Conservation (phyloP, 768 basidiomycete genomes). For the Lactarius trivialis region DNA sequence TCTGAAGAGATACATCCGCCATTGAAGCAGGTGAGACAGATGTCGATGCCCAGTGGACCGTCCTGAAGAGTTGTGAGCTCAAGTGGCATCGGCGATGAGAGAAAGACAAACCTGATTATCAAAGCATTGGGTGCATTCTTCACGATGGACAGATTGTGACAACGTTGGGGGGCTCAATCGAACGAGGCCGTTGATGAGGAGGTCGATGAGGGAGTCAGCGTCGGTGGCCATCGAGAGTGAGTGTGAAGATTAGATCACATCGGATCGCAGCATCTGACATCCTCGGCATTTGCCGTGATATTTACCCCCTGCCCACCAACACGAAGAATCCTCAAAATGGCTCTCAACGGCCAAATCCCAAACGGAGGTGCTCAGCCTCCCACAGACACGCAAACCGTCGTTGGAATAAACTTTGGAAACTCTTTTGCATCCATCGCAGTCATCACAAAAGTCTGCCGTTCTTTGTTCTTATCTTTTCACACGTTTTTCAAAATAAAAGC, state of each 20-base stretch:
- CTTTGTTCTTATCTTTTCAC: background rate
- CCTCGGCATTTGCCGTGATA: constrained; percentile 2
- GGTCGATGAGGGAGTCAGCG: too few species aligned
- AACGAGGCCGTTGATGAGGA: constrained; percentile 38
- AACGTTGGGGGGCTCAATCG: constrained; percentile 50
- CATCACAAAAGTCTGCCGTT: constrained; percentile 71
- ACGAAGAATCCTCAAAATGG: constrained; percentile 28
- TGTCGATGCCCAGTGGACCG: constrained; percentile 66
- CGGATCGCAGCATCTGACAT: background rate
- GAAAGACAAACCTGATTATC: constrained; percentile 68
- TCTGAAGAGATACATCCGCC: constrained; percentile 68
- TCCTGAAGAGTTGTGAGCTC: constrained; percentile 48
- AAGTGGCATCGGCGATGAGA: background rate
- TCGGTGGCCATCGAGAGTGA: constrained; percentile 33
- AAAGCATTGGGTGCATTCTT: constrained; percentile 97
- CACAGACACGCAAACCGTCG: constrained; percentile 45
- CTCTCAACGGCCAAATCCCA: constrained; percentile 35
- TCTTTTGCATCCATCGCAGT: constrained; percentile 93
- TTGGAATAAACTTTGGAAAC: constrained; percentile 97
- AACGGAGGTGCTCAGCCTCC: constrained; percentile 42
- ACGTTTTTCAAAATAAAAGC: background rate
- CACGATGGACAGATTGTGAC: constrained; percentile 72
- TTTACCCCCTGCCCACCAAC: constrained; percentile 2
- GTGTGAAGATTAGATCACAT: constrained; percentile 14
- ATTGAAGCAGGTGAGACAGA: constrained; percentile 92